Conservation (phyloP, 352 stramenopile species). For the Phytophthora foliorum region DNA sequence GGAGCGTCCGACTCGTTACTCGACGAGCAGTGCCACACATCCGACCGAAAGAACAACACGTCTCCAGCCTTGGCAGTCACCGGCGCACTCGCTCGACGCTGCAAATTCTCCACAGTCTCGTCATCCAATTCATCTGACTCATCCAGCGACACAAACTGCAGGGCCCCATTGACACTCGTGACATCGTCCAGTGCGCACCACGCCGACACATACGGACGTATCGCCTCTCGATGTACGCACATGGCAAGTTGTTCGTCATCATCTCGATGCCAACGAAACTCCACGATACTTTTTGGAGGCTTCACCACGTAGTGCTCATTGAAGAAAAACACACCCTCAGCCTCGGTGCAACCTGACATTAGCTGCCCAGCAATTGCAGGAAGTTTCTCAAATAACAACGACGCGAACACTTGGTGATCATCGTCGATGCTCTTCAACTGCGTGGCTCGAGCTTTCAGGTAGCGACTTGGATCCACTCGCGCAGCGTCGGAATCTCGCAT, state of each 20-base stretch:
- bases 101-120: slow-evolving; percentile 2
- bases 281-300: slow-evolving; percentile 55
- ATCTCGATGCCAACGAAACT: slow-evolving; percentile 84
- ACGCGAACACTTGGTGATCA: slow-evolving; percentile 24
- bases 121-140: not conserved
- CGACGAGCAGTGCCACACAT: slow-evolving; percentile 80
- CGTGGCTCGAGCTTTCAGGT: slow-evolving; percentile 37
- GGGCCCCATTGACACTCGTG: slow-evolving; percentile 54
- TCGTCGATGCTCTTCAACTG: slow-evolving; percentile 30
- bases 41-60: slow-evolving; percentile 74
- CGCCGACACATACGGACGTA: slow-evolving; percentile 67
- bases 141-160: slow-evolving; percentile 64
- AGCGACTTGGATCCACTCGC: slow-evolving; percentile 36
- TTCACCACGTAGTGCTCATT: slow-evolving; percentile 88
- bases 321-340: slow-evolving; percentile 59
- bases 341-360: slow-evolving; percentile 9
- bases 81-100: slow-evolving; percentile 36
- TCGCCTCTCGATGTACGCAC: slow-evolving; percentile 62
- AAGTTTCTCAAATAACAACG: slow-evolving; percentile 58
- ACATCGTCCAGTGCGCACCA: slow-evolving; percentile 80
- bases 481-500: slow-evolving; percentile 49
- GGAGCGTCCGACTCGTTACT: slow-evolving; percentile 53
- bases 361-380: slow-evolving; percentile 35
- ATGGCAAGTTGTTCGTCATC: slow-evolving; percentile 82
- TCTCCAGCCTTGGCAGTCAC: slow-evolving; percentile 48